Percentiles rank a stretch among this genome's conserved stretches.
These are phyloP conservation scores for Aquilaria malaccensis DNA, from an alignment of 345 rosid genomes.

Conservation along the genomic window DNA sequence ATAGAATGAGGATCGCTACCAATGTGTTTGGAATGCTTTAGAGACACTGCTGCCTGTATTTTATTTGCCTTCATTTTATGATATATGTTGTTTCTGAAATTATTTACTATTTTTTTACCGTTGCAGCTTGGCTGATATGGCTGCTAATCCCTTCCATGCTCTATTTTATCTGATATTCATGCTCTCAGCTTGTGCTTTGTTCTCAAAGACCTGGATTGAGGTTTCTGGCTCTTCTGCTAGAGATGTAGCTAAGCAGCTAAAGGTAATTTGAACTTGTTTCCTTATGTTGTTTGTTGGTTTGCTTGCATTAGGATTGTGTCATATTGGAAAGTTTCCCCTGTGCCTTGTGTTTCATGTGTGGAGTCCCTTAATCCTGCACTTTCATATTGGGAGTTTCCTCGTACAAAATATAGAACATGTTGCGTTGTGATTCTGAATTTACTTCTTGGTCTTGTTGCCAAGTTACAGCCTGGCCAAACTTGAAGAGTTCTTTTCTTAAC, in stretches of 20 bases:
- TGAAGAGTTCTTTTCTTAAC: too few relatives aligned
- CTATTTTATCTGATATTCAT: constrained; percentile 56
- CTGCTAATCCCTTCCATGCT: constrained; percentile 16
- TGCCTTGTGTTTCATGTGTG: too few relatives aligned
- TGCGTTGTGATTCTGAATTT: too few relatives aligned
- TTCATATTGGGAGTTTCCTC: too few relatives aligned
- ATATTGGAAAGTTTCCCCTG: too few relatives aligned
- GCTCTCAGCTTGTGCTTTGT: constrained; percentile 59
- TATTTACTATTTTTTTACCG: too few relatives aligned
- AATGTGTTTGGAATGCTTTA: too few relatives aligned
- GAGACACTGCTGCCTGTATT: neutral
- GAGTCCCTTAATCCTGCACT: too few relatives aligned
- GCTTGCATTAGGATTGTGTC: too few relatives aligned
- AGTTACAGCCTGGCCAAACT: too few relatives aligned
- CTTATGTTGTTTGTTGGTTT: neutral
- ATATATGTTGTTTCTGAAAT: neutral
- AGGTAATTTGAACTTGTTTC: constrained; percentile 21
- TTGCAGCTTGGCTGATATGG: constrained; percentile 48
- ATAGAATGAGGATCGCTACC: neutral
- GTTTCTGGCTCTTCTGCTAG: constrained; percentile 64
- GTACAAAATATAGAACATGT: too few relatives aligned
- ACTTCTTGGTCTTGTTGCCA: too few relatives aligned
- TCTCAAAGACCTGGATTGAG: constrained; percentile 69
- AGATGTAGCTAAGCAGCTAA: constrained; percentile 69
- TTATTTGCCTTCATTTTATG: neutral